Evolutionary conservation across 257 asterid species (phyloP).

Genomic region (Fraxinus americana): DNA sequence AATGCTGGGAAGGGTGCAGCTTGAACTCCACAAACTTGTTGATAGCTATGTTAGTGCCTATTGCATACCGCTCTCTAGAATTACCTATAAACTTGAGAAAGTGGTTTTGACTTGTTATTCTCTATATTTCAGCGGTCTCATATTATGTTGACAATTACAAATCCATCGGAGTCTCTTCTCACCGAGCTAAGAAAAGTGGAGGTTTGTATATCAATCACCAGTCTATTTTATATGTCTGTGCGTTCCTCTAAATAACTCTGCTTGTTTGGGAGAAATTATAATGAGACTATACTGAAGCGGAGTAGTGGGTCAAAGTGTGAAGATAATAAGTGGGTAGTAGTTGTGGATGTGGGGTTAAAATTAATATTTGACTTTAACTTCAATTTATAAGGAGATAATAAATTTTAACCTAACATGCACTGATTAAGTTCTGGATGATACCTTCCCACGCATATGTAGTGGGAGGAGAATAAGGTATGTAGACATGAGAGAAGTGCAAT

Average conservation of each 20-base stretch:
- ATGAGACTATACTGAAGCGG: too few relatives aligned
- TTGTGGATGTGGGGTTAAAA: too few relatives aligned
- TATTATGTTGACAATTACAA: slow-evolving; percentile 78
- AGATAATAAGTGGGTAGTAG: too few relatives aligned
- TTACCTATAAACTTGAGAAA: slow-evolving; percentile 8
- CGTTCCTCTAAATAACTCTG: background rate
- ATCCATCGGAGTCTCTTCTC: slow-evolving; percentile 95
- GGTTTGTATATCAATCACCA: slow-evolving; percentile 46
- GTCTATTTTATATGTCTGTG: background rate
- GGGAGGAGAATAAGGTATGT: background rate
- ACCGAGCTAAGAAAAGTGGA: slow-evolving; percentile 96
- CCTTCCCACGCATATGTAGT: background rate
- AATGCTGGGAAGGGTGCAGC: slow-evolving; percentile 76
- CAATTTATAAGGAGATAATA: too few relatives aligned
- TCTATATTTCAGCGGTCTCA: slow-evolving; percentile 73
- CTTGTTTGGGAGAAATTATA: too few relatives aligned
- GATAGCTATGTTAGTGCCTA: slow-evolving; percentile 73
- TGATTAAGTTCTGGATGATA: slow-evolving; percentile 9
- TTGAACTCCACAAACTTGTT: slow-evolving; percentile 86
- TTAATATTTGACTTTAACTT: too few relatives aligned
- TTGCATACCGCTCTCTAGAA: slow-evolving; percentile 21
- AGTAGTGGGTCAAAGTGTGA: too few relatives aligned
- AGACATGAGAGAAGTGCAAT: background rate
- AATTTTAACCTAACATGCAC: too few relatives aligned
- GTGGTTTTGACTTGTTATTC: slow-evolving; percentile 36